Percentiles rank a stretch among this genome's conserved stretches.
Conservation (phyloP, 2,329 filamentous ascomycete genomes). For the Hymenotorrendiella dingleyae region DNA sequence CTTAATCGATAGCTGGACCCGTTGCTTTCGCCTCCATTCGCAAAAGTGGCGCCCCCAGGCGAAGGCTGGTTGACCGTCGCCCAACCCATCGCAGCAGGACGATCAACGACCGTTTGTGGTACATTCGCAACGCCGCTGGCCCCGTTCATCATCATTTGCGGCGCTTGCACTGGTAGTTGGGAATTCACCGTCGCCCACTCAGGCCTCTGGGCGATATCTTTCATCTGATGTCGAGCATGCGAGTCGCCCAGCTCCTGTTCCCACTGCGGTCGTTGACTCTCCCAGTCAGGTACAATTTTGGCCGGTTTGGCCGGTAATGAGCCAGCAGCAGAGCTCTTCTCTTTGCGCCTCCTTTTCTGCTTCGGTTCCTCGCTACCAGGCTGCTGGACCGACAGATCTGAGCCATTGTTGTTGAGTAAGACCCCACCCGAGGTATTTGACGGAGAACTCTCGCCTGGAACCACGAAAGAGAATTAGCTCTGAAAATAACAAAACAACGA, state of each 20-base stretch:
- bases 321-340: not conserved
- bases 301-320: slow-evolving; percentile 2
- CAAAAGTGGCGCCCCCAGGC: slow-evolving; percentile 17
- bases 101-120: slow-evolving; percentile 6
- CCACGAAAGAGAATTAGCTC: not conserved
- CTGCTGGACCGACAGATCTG: slow-evolving; percentile 2
- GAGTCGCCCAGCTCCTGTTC: slow-evolving; percentile 24
- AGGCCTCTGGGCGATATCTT: slow-evolving; percentile 18
- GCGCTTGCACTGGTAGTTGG: not conserved
- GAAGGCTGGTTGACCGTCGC: slow-evolving; percentile 19
- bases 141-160: slow-evolving; percentile 13
- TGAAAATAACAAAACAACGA: not conserved
- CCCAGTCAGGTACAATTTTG: slow-evolving; percentile 23
- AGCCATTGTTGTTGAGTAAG: slow-evolving; percentile 6
- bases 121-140: slow-evolving; percentile 7
- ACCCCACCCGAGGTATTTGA: slow-evolving; percentile 7
- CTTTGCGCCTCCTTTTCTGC: slow-evolving; percentile 20
- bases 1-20: slow-evolving; percentile 29
- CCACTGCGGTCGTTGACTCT: slow-evolving; percentile 25
- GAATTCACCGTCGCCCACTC: slow-evolving; percentile 26
- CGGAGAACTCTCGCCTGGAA: slow-evolving; percentile 15
- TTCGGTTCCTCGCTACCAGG: slow-evolving; percentile 8
- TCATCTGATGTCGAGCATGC: slow-evolving; percentile 20
- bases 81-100: slow-evolving; percentile 19
- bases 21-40: slow-evolving; percentile 33